Conservation (phyloP, 768 basidiomycete genomes). For the Lactifluus echinatus region DNA sequence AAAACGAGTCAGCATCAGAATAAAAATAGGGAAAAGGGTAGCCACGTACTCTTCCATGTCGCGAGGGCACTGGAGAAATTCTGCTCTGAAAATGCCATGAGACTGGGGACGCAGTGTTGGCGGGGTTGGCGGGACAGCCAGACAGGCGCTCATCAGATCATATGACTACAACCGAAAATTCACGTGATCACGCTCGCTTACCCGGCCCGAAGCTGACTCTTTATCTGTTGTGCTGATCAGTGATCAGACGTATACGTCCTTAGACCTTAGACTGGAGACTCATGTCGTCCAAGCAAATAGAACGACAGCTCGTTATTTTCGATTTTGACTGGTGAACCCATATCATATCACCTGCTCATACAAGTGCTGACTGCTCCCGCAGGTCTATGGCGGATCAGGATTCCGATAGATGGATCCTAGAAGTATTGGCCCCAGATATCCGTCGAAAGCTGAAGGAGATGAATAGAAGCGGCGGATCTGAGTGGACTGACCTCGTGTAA, state of each 20-base stretch:
- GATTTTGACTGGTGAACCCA: constrained; percentile 87
- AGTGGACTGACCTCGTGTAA: constrained; percentile 97
- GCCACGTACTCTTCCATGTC: constrained; percentile 74
- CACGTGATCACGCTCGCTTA: constrained; percentile 7
- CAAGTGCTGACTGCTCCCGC: neutral
- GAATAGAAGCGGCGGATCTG: constrained; percentile 47
- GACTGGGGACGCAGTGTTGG: neutral
- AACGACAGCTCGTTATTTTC: constrained; percentile 75
- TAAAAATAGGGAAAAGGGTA: neutral
- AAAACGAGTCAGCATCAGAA: neutral
- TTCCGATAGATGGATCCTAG: constrained; percentile 87
- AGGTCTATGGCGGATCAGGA: constrained; percentile 95
- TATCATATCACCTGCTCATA: neutral
- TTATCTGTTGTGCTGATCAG: too few relatives aligned
- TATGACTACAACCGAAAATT: neutral
- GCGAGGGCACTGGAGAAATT: constrained; percentile 90
- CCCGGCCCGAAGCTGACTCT: too few relatives aligned
- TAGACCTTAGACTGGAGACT: too few relatives aligned
- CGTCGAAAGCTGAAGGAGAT: constrained; percentile 71
- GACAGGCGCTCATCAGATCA: neutral
- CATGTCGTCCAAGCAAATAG: constrained; percentile 24
- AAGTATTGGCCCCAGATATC: constrained; percentile 78
- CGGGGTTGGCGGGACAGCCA: neutral
- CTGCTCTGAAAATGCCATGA: constrained; percentile 38
- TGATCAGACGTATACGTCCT: too few relatives aligned